Evolutionary conservation across 495 filamentous ascomycete genomes (phyloP).

Genomic region (Beverwykella pulmonaria): DNA sequence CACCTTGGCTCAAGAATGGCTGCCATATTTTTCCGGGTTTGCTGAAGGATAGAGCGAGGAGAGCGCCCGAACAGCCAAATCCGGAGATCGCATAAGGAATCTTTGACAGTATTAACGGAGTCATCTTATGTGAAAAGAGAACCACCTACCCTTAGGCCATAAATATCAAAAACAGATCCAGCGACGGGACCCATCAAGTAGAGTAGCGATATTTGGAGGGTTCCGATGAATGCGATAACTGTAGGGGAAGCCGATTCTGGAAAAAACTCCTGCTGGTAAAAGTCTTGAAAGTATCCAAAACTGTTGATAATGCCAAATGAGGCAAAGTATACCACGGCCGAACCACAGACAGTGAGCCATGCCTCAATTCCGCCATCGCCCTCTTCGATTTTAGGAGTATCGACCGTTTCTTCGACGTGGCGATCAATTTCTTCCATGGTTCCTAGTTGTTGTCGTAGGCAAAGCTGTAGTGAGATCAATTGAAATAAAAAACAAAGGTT

Average conservation of each 20-base stretch:
- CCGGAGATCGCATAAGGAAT: conserved; percentile 12
- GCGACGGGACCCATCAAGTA: neutral
- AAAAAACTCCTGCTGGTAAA: conserved; percentile 14
- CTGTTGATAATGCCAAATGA: conserved; percentile 24
- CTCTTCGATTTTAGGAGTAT: too few species aligned
- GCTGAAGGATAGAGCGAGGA: conserved; percentile 15
- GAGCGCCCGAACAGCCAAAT: neutral
- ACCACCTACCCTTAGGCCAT: conserved; percentile 12
- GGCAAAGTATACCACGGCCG: too few species aligned
- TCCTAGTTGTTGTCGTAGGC: too few species aligned
- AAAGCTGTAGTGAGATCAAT: too few species aligned
- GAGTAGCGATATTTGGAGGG: conserved; percentile 19
- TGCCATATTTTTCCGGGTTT: conserved; percentile 6
- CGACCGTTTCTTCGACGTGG: too few species aligned
- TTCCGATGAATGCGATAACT: conserved; percentile 23
- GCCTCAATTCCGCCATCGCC: too few species aligned
- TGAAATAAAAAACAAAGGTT: too few species aligned
- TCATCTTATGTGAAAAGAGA: neutral
- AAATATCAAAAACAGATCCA: conserved; percentile 10
- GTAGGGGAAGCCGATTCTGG: neutral
- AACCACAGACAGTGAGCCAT: too few species aligned
- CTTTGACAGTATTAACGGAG: neutral
- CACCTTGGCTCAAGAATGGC: conserved; percentile 18
- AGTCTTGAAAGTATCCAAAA: conserved; percentile 26
- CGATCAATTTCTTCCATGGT: too few species aligned